These are phyloP conservation scores for Selenicereus undatus DNA, from an alignment of 148 eudicot species.

Conservation along the genomic window DNA sequence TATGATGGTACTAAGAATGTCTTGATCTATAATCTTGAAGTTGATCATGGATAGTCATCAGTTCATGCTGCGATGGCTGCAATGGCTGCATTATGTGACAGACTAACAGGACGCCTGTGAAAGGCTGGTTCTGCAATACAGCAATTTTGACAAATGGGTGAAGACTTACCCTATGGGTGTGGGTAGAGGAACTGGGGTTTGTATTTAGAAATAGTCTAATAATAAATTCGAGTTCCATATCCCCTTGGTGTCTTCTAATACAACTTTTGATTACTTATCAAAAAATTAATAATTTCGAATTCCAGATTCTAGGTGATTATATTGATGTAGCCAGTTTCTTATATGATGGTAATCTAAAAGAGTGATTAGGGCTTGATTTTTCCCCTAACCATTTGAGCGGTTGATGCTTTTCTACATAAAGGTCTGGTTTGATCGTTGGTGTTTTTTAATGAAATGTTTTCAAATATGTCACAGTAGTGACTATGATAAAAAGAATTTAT, in stretches of 20 bases:
- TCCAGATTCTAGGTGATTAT: no score
- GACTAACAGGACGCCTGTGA: background rate
- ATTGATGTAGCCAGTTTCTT: background rate
- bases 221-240: no score
- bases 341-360: background rate
- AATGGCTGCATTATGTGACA: background rate
- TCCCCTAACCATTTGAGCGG: background rate
- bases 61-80: background rate
- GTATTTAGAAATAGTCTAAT: no score
- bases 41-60: background rate
- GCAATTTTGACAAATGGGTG: no score
- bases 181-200: no score
- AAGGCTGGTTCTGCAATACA: background rate
- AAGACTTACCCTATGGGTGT: no score
- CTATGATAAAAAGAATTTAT: no score
- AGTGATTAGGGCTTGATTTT: background rate
- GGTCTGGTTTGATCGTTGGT: background rate
- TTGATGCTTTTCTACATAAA: background rate
- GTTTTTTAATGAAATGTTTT: background rate
- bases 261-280: no score
- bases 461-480: no score
- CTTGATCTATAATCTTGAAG: background rate
- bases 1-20: background rate
- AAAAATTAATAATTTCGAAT: no score
- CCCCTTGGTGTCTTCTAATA: no score